These are phyloP conservation scores for Candida nonsorbophila DNA, from an alignment of 805 yeast species.

Conservation along the genomic window DNA sequence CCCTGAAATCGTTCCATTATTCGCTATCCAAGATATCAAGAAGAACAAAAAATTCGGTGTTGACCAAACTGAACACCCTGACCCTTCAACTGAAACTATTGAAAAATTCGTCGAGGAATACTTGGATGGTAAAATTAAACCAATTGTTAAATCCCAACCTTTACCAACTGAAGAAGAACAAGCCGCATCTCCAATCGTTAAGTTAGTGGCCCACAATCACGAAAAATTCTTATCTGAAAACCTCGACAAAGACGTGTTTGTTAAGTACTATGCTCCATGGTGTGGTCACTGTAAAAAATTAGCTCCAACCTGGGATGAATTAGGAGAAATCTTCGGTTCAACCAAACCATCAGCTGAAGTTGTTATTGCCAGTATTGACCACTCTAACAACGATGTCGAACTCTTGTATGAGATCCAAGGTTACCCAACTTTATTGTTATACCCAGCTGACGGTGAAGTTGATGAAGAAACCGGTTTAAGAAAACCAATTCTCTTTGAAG, in stretches of 20 bases:
- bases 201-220: slow-evolving; percentile 81
- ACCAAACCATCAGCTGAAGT: slow-evolving; percentile 45
- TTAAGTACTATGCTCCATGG: slow-evolving; percentile 96
- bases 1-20: slow-evolving; percentile 77
- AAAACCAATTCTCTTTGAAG: slow-evolving; percentile 56
- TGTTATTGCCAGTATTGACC: slow-evolving; percentile 81
- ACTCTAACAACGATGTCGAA: slow-evolving; percentile 83
- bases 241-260: slow-evolving; percentile 67
- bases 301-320: slow-evolving; percentile 84
- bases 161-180: slow-evolving; percentile 79
- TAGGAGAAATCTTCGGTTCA: slow-evolving; percentile 62
- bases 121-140: slow-evolving; percentile 57
- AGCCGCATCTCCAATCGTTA: slow-evolving; percentile 50
- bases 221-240: slow-evolving; percentile 56
- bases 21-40: slow-evolving; percentile 74
- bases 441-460: slow-evolving; percentile 64
- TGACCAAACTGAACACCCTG: slow-evolving; percentile 50
- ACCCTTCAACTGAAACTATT: slow-evolving; percentile 45
- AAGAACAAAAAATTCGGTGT: slow-evolving; percentile 74
- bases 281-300: slow-evolving; percentile 94
- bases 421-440: slow-evolving; percentile 87
- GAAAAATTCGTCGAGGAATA: slow-evolving; percentile 59
- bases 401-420: slow-evolving; percentile 65
- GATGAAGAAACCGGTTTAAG: slow-evolving; percentile 40
- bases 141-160: slow-evolving; percentile 80